A percentile compares a stretch with the other conserved stretches of the same genome.
Conservation (phyloP, 257 asterid species). For the Parsonsia alboflavescens region DNA sequence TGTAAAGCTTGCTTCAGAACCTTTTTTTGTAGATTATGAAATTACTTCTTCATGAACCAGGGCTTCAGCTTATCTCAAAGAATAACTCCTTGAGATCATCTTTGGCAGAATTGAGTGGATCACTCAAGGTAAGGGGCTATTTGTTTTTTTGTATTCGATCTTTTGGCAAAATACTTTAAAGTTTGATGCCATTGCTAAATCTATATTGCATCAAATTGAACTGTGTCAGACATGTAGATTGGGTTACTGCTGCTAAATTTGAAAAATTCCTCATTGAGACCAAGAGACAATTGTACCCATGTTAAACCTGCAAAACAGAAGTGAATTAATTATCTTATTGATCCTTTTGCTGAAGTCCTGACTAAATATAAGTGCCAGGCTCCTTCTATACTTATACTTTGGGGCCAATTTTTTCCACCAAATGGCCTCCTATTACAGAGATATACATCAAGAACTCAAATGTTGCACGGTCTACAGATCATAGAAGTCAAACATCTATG, state of each 20-base stretch:
- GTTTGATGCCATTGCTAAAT: background rate
- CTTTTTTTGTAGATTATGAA: background rate
- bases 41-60: slow-evolving; percentile 36
- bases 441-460: background rate
- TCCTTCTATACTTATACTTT: background rate
- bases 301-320: background rate
- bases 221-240: background rate
- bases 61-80: slow-evolving; percentile 40
- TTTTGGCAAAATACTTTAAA: background rate
- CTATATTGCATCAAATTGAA: background rate
- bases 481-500: background rate
- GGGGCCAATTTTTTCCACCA: background rate
- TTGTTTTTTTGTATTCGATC: slow-evolving; percentile 10
- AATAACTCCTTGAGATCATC: slow-evolving; percentile 48
- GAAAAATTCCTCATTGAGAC: background rate
- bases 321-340: background rate
- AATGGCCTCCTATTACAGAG: background rate
- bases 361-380: background rate
- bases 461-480: background rate
- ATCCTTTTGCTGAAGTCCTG: background rate
- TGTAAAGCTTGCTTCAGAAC: background rate
- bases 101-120: slow-evolving; percentile 59
- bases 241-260: background rate
- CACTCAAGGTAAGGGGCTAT: slow-evolving; percentile 46
- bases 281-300: background rate